Conservation (phyloP, 106 monocot genomes). For the Chionographis japonica region DNA sequence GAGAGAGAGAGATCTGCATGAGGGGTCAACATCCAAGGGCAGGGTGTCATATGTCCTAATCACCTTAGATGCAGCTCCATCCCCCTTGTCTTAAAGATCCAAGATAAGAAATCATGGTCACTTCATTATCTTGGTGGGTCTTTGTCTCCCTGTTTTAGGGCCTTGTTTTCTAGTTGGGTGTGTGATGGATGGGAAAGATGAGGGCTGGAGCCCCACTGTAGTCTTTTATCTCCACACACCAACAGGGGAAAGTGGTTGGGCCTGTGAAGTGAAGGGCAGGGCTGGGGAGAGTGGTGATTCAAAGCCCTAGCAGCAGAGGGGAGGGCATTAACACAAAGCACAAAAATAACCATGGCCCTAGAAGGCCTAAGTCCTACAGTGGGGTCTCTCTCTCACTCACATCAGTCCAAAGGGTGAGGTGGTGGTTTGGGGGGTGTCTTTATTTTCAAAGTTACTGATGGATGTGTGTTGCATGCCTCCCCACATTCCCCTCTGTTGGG, state of each 20-base stretch:
- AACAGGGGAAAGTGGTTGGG: constrained; percentile 2
- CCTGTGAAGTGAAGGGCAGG: background rate
- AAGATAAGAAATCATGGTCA: background rate
- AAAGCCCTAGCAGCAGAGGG: constrained; percentile 1
- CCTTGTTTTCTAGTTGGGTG: constrained; percentile 1
- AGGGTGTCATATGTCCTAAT: constrained; percentile 29
- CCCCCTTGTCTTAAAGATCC: constrained; percentile 12
- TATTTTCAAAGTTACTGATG: constrained; percentile 14
- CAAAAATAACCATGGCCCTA: constrained; percentile 15
- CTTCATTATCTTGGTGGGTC: background rate
- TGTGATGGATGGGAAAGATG: constrained; percentile 15
- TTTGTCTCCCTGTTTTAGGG: background rate
- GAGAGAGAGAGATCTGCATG: background rate
- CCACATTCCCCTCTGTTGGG: constrained; percentile 30
- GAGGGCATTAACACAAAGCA: constrained; percentile 4
- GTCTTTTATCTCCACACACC: background rate
- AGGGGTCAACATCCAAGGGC: constrained; percentile 46
- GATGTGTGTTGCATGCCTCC: constrained; percentile 16
- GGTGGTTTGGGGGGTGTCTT: background rate
- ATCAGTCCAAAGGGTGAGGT: background rate
- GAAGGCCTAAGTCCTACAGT: background rate
- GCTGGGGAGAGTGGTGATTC: background rate
- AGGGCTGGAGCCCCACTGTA: background rate
- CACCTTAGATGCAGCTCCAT: constrained; percentile 23
- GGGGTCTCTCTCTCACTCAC: background rate